A percentile compares a stretch with the other conserved stretches of the same genome.
These are phyloP conservation scores for Tephrocybe sp. DNA, from an alignment of 768 basidiomycete species.

Conservation along the genomic window DNA sequence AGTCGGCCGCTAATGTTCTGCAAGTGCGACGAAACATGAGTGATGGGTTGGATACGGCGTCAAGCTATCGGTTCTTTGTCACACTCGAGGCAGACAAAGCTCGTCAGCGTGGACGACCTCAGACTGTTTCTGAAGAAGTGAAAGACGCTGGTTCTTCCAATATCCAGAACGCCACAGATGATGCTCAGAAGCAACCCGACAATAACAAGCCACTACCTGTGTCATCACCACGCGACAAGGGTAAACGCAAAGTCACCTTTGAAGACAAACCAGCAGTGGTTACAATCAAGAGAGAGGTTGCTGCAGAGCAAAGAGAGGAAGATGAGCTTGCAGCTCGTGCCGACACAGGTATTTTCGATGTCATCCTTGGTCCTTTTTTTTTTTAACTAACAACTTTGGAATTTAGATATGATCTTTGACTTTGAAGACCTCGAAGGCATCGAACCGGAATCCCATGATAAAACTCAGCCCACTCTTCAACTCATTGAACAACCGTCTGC, in stretches of 20 bases:
- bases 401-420: conserved; percentile 64
- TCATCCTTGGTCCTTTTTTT: background rate
- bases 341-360: conserved; percentile 40
- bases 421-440: conserved; percentile 66
- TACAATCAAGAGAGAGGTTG: conserved; percentile 39
- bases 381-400: background rate
- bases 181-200: conserved; percentile 17
- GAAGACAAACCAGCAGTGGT: conserved; percentile 58
- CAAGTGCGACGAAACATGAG: conserved; percentile 37
- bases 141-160: conserved; percentile 22
- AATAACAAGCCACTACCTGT: conserved; percentile 8
- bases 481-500: conserved; percentile 39
- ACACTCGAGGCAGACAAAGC: conserved; percentile 42
- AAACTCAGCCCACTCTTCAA: conserved; percentile 32
- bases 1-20: conserved; percentile 33
- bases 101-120: conserved; percentile 23
- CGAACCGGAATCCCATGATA: conserved; percentile 28
- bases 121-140: conserved; percentile 20
- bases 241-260: conserved; percentile 72
- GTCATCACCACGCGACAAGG: conserved; percentile 36
- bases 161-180: conserved; percentile 15
- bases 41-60: conserved; percentile 40
- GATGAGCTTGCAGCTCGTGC: conserved; percentile 24
- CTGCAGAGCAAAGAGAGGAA: conserved; percentile 28
- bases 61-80: conserved; percentile 43